Conservation (phyloP, 1,284 basidiomycete genomes). For the Rhodotorula sp. region DNA sequence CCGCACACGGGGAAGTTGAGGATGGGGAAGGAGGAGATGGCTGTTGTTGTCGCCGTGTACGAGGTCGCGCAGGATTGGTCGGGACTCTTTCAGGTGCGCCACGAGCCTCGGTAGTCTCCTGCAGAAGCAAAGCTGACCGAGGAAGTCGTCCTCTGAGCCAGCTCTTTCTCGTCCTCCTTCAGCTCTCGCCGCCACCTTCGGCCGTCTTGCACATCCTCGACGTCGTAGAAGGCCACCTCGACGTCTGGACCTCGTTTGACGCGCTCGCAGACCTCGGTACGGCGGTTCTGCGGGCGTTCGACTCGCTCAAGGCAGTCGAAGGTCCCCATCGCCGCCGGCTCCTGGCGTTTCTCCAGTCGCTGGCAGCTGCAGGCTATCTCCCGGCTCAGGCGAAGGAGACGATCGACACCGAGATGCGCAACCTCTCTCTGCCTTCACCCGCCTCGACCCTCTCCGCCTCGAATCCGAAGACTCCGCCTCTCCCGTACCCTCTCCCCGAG, state of each 20-base stretch:
- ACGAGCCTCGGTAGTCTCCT: neutral
- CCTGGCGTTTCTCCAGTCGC: constrained; percentile 10
- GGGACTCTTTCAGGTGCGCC: constrained; percentile 27
- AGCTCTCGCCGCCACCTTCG: neutral
- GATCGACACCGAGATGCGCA: neutral
- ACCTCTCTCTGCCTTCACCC: neutral
- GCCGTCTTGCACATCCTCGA: constrained; percentile 27
- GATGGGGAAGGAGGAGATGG: constrained; percentile 3
- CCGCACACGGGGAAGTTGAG: neutral
- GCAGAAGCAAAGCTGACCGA: neutral
- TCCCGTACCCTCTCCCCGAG: constrained; percentile 24
- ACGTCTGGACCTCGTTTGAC: constrained; percentile 29
- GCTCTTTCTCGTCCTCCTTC: constrained; percentile 25
- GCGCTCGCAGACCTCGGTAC: constrained; percentile 12
- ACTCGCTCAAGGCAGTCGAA: neutral
- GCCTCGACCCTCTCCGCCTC: neutral
- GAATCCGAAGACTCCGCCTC: neutral
- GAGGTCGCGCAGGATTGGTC: constrained; percentile 12
- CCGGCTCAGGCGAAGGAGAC: neutral
- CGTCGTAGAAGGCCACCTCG: constrained; percentile 14
- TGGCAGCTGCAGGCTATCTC: constrained; percentile 13
- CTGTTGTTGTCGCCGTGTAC: constrained; percentile 7
- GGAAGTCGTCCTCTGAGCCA: no score
- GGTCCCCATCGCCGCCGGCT: constrained; percentile 6
- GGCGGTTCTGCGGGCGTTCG: constrained; percentile 7